A percentile compares a stretch with the other conserved stretches of the same genome.
Evolutionary conservation across 129 eudicot genomes (phyloP).

Genomic region (Cynara cardunculus): DNA sequence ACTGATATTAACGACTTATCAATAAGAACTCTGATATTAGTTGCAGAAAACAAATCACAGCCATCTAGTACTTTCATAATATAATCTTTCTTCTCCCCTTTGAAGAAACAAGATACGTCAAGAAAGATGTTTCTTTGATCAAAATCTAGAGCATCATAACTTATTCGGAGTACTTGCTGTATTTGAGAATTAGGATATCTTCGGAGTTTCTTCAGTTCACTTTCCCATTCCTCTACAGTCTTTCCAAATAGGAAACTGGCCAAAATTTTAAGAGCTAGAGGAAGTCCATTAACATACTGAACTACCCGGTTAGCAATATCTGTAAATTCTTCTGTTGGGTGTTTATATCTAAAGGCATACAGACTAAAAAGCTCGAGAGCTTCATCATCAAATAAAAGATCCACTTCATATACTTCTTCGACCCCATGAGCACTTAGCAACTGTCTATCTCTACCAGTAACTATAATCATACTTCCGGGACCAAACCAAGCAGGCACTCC

Average conservation of each 20-base stretch:
- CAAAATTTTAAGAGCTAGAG: conserved; percentile 37
- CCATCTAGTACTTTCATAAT: conserved; percentile 26
- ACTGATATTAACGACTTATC: conserved; percentile 25
- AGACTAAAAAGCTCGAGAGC: conserved; percentile 38
- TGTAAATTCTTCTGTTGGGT: conserved; percentile 24
- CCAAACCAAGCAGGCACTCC: conserved; percentile 32
- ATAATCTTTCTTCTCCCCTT: conserved; percentile 26
- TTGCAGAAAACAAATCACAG: conserved; percentile 25
- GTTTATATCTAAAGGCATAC: conserved; percentile 25
- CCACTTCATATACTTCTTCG: conserved; percentile 25
- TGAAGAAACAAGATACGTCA: conserved; percentile 38
- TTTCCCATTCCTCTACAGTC: conserved; percentile 29
- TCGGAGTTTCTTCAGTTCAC: conserved; percentile 18
- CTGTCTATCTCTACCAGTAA: conserved; percentile 26
- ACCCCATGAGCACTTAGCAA: conserved; percentile 14
- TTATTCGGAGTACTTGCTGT: conserved; percentile 21
- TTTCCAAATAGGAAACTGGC: conserved; percentile 22
- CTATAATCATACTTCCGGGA: conserved; percentile 30
- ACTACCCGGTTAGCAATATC: conserved; percentile 24
- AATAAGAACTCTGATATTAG: conserved; percentile 34
- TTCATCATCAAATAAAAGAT: conserved; percentile 21
- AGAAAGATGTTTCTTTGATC: conserved; percentile 37
- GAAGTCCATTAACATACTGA: conserved; percentile 32
- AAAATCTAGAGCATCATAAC: conserved; percentile 32
- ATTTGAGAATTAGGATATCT: conserved; percentile 23